phyloP scores from a whole-genome alignment of 345 rosid genomes.

The Raphanus sativus region DNA sequence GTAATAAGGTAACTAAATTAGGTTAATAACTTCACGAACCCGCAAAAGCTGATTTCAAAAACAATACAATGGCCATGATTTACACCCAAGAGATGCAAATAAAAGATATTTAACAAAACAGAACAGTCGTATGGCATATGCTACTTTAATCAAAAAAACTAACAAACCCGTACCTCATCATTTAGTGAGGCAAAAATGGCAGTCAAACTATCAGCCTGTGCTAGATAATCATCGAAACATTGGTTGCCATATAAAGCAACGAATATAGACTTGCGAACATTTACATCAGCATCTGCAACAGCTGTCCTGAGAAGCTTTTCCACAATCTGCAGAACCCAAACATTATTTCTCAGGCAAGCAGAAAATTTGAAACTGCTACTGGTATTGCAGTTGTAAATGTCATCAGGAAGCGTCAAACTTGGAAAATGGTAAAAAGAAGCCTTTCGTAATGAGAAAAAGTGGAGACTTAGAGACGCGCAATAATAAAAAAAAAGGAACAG shows the following conservation, averaged over 20 bases:
- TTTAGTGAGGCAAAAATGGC: slow-evolving; percentile 96
- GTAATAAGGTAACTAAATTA: not conserved
- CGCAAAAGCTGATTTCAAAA: not conserved
- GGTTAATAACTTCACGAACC: slow-evolving; percentile 17
- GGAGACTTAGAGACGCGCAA: slow-evolving; percentile 7
- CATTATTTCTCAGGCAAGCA: slow-evolving; percentile 35
- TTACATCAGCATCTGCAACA: slow-evolving; percentile 94
- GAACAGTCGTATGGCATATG: slow-evolving; percentile 9
- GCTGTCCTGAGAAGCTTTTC: slow-evolving; percentile 97
- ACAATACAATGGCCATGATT: not conserved
- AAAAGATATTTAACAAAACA: slow-evolving; percentile 9
- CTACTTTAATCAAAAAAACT: slow-evolving; percentile 13
- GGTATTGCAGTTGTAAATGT: slow-evolving; percentile 9
- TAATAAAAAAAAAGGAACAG: slow-evolving; percentile 4
- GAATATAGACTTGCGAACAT: slow-evolving; percentile 88
- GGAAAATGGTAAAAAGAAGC: slow-evolving; percentile 3
- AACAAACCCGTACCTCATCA: slow-evolving; percentile 72
- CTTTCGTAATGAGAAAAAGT: not conserved
- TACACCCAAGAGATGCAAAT: slow-evolving; percentile 15
- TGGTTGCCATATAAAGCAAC: slow-evolving; percentile 69
- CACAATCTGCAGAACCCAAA: slow-evolving; percentile 71
- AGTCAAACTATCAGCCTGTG: slow-evolving; percentile 95
- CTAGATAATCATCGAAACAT: slow-evolving; percentile 90
- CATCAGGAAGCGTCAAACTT: slow-evolving; percentile 4
- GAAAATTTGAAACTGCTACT: slow-evolving; percentile 20